These are phyloP conservation scores for Boechera stricta DNA, from an alignment of 345 rosid genomes.

Conservation along the genomic window DNA sequence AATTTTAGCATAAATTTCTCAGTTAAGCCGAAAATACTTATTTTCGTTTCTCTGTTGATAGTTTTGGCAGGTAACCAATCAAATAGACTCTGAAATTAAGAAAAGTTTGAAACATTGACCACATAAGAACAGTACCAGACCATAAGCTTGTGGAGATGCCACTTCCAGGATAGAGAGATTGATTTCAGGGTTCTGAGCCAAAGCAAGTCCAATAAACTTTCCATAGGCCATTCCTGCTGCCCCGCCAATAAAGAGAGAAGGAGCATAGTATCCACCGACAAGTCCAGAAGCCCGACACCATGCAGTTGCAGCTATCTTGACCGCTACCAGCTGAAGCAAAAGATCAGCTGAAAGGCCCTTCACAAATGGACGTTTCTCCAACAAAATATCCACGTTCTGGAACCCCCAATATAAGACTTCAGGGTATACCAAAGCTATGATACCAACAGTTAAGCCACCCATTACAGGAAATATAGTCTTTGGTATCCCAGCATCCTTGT, in stretches of 20 bases:
- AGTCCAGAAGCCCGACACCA: constrained; percentile 92
- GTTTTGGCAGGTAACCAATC: not conserved
- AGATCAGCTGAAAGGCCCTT: constrained; percentile 77
- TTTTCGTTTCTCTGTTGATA: not conserved
- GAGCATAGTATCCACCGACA: constrained; percentile 94
- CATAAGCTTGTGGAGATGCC: constrained; percentile 97
- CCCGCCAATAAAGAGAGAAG: constrained; percentile 95
- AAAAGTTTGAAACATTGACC: constrained; percentile 15
- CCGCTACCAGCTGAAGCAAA: constrained; percentile 80
- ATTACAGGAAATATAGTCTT: constrained; percentile 73
- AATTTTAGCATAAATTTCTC: not conserved
- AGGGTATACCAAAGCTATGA: constrained; percentile 81
- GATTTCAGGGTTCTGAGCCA: constrained; percentile 60
- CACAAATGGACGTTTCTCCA: constrained; percentile 76
- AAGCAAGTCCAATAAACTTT: constrained; percentile 67
- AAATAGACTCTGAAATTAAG: constrained; percentile 2
- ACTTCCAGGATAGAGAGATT: constrained; percentile 78
- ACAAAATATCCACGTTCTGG: constrained; percentile 82
- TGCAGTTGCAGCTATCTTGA: constrained; percentile 84
- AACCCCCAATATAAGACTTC: constrained; percentile 98
- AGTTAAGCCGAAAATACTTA: not conserved
- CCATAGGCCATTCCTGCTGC: constrained; percentile 98
- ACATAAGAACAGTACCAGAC: constrained; percentile 67
- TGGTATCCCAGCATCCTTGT: constrained; percentile 69
- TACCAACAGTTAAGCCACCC: constrained; percentile 72